Base-by-base conservation (phyloP, 2,329 filamentous ascomycete species). In the Tolypocladium capitatum region DNA sequence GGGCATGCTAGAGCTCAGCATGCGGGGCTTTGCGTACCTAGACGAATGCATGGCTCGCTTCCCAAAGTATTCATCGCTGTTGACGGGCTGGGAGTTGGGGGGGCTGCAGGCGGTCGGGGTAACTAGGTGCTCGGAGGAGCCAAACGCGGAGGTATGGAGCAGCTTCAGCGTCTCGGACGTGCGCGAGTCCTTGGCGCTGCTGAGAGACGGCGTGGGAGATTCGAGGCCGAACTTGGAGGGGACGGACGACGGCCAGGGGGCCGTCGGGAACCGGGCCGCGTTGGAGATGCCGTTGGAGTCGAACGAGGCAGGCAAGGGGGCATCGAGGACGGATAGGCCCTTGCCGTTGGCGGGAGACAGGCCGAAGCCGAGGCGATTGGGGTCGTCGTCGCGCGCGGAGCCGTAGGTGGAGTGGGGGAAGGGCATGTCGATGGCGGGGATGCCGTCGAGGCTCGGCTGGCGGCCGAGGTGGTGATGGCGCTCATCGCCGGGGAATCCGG, bases 281-380 rank as follows among this genome's bases (percentile, higher is more conserved):
- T 91, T 86, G 11, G 90, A 96, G 46, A 96, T 86, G 45, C 90
- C 91, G 60, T 96, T 92, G 57, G 89, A 94, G 66, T 97, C 92
- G 63, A 97, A 96, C 0, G 91, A 97, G 9, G 90, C 87, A 1
- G 92, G 92, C 9, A 97, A 76, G 16, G 88, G 89, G 2, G 89
- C 92, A 68, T 97, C 91, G 52, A 96, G 76, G 14, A 94, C 86
- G n/a, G 86, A 92, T n/a, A 95, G 64, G 3, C 76, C 78, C 56
- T 80, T 83, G 46, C 80, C 79, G 56, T 80, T 78, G 45, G 76
- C 76, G 0, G 90, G 88, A 14, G 90, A 94, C 46, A 92, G 76
- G 24, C 85, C 85, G 35, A 90, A 74, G n/a, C 85, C 80, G 31
- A 76, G 71, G 32, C 78, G 70, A 47, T 63, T 68, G 13, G 69